Evolutionary conservation across 371 early-diverging fungal genomes (phyloP).

Genomic region (Entomophthora muscae): DNA sequence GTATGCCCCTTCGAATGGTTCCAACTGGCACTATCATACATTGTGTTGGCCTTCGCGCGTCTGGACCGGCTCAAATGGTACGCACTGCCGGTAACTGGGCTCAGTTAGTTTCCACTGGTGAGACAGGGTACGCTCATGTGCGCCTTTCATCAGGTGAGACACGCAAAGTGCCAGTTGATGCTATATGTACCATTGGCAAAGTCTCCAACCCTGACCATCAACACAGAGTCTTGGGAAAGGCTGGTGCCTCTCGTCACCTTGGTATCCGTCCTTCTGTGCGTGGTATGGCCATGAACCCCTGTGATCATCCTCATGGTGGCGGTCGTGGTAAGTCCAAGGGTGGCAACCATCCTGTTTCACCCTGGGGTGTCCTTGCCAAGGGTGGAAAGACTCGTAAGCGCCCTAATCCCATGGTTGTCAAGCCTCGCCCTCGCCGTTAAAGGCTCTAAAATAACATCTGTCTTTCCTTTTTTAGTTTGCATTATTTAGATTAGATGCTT

Average conservation of each 20-base stretch:
- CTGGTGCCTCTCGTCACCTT: constrained; percentile 67
- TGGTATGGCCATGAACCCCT: constrained; percentile 98
- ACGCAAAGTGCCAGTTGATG: constrained; percentile 70
- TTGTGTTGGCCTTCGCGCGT: constrained; percentile 63
- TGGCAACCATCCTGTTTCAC: constrained; percentile 73
- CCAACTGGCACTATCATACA: constrained; percentile 86
- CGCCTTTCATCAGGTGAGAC: constrained; percentile 79
- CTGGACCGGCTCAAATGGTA: constrained; percentile 67
- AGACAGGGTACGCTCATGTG: constrained; percentile 70
- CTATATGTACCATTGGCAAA: constrained; percentile 83
- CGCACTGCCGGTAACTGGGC: constrained; percentile 84
- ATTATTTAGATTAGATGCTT: too few relatives aligned
- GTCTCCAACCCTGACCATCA: constrained; percentile 86
- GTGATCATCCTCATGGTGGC: constrained; percentile 98
- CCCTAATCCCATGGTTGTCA: constrained; percentile 57
- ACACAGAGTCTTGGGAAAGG: constrained; percentile 76
- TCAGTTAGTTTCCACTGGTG: constrained; percentile 64
- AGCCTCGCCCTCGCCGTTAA: constrained; percentile 56
- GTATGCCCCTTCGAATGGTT: constrained; percentile 73
- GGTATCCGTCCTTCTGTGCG: constrained; percentile 93
- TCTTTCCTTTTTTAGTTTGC: too few relatives aligned
- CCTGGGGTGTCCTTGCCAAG: constrained; percentile 92
- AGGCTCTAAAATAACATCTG: too few relatives aligned
- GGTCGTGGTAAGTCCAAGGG: constrained; percentile 93
- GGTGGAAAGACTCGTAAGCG: constrained; percentile 82